These are phyloP conservation scores for Cladophialophora exuberans DNA, from an alignment of 2,329 filamentous ascomycete species.

Conservation along the genomic window DNA sequence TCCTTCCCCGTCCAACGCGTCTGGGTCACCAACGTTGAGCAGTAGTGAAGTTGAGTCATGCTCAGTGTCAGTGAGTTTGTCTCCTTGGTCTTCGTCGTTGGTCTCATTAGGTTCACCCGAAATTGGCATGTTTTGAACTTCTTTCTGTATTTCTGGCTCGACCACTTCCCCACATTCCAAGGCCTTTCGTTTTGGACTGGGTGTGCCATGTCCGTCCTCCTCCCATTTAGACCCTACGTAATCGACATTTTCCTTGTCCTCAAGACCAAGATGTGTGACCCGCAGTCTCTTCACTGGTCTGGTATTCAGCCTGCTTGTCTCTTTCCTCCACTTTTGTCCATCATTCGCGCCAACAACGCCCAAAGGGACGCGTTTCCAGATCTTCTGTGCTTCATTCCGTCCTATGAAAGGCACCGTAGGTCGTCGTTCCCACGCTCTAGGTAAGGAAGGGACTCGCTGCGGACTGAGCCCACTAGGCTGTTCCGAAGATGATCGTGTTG, in stretches of 20 bases:
- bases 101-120: not conserved
- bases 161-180: conserved; percentile 5
- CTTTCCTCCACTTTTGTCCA: conserved; percentile 20
- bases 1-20: not conserved
- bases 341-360: conserved; percentile 17
- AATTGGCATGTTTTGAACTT: conserved; percentile 1
- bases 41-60: conserved; percentile 1
- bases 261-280: conserved; percentile 11
- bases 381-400: conserved; percentile 46
- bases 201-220: conserved; percentile 11
- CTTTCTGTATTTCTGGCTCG: not conserved
- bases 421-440: conserved; percentile 50
- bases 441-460: conserved; percentile 37
- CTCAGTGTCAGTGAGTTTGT: not conserved
- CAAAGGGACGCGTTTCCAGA: conserved; percentile 49
- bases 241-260: conserved; percentile 30
- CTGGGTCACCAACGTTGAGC: not conserved
- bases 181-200: conserved; percentile 25
- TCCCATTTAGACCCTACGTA: conserved; percentile 26
- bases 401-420: conserved; percentile 46
- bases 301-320: conserved; percentile 31
- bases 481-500: conserved; percentile 3
- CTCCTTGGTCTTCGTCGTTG: not conserved
- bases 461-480: conserved; percentile 43
- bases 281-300: conserved; percentile 10